These are phyloP conservation scores for Fagopyrum homotropicum DNA, from an alignment of 148 eudicot species.

Conservation along the genomic window DNA sequence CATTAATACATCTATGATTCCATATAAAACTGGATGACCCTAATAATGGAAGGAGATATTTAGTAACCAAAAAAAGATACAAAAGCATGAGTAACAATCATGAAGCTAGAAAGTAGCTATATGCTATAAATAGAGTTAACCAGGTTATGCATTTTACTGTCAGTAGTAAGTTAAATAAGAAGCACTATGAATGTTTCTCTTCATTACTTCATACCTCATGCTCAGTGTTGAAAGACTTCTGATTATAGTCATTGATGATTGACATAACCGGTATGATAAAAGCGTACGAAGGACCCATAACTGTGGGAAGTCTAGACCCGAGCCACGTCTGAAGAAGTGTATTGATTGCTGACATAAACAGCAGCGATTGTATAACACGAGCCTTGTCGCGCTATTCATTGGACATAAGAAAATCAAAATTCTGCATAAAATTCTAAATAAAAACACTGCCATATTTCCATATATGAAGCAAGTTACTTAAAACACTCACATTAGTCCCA, in stretches of 20 bases:
- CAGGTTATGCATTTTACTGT: not conserved
- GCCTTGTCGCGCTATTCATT: slow-evolving; percentile 78
- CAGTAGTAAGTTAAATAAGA: not conserved
- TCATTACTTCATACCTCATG: slow-evolving; percentile 51
- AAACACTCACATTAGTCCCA: slow-evolving; percentile 53
- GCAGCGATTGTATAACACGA: slow-evolving; percentile 70
- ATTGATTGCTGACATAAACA: slow-evolving; percentile 83
- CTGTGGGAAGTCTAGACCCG: slow-evolving; percentile 87
- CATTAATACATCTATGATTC: not conserved
- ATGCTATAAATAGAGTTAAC: not conserved
- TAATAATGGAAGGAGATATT: not conserved
- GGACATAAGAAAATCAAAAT: not conserved
- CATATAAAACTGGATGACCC: not conserved
- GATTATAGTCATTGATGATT: slow-evolving; percentile 40
- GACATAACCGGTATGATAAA: slow-evolving; percentile 55
- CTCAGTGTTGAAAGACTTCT: slow-evolving; percentile 30
- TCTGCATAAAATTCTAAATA: not conserved
- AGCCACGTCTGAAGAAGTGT: slow-evolving; percentile 77
- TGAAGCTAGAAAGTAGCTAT: not conserved
- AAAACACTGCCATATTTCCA: not conserved
- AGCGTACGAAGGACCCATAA: slow-evolving; percentile 93
- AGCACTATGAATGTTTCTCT: not conserved
- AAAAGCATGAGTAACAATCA: not conserved
- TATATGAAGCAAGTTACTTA: not conserved
- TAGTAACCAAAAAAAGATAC: too few species aligned